Conservation (phyloP, 805 yeast species). For the Diddensiella caesifluorescens region DNA sequence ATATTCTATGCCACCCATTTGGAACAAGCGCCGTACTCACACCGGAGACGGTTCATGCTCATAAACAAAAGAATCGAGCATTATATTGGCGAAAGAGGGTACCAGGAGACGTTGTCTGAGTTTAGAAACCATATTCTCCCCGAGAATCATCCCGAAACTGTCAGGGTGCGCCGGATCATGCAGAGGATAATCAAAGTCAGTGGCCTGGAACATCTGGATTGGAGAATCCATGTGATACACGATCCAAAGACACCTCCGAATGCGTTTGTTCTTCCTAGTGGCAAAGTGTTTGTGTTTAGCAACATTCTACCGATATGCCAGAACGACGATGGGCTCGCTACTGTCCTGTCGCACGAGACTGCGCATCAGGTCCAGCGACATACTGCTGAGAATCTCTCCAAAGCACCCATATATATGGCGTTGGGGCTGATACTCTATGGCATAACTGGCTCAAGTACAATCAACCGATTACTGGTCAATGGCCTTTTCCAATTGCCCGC, state of each 20-base stretch:
- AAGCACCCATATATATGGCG: constrained; percentile 62
- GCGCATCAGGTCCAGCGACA: constrained; percentile 95
- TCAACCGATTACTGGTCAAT: constrained; percentile 49
- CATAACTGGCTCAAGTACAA: constrained; percentile 51
- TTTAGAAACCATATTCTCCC: constrained; percentile 55
- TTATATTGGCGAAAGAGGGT: constrained; percentile 58
- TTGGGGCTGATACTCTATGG: constrained; percentile 51
- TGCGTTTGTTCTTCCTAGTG: constrained; percentile 94
- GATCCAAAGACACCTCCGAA: constrained; percentile 77
- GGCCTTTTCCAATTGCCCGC: constrained; percentile 72
- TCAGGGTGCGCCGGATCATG: constrained; percentile 58
- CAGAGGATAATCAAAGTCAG: constrained; percentile 46
- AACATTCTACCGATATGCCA: constrained; percentile 71
- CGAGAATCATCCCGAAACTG: constrained; percentile 51
- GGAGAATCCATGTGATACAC: constrained; percentile 79
- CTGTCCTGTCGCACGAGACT: constrained; percentile 87
- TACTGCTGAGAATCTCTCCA: constrained; percentile 74
- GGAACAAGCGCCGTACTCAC: constrained; percentile 78
- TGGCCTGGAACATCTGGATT: constrained; percentile 36
- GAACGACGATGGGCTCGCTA: constrained; percentile 90
- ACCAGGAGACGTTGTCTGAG: constrained; percentile 53
- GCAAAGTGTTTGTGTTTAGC: constrained; percentile 85
- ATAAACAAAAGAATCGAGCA: constrained; percentile 61
- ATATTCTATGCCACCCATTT: constrained; percentile 46
- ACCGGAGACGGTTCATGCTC: constrained; percentile 66